Conservation (phyloP, 208 protist species). For the Acanthamoeba culbertsoni region DNA sequence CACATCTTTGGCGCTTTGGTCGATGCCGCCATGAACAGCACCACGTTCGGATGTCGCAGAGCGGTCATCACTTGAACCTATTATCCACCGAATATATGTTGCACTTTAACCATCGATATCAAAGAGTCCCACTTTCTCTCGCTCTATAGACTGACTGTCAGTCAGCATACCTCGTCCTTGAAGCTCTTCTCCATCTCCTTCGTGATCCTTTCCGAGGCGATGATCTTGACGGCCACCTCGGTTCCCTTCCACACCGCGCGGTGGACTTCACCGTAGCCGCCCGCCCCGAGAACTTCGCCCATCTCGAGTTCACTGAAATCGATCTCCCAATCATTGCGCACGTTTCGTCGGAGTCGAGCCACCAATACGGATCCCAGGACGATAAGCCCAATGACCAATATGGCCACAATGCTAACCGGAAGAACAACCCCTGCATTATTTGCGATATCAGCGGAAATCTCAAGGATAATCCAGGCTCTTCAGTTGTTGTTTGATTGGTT, state of each 20-base stretch:
- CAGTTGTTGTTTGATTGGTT: too few species aligned
- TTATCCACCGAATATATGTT: too few species aligned
- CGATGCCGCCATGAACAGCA: not conserved
- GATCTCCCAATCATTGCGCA: not conserved
- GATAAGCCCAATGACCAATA: not conserved
- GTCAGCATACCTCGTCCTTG: too few species aligned
- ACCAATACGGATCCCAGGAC: not conserved
- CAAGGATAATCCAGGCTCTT: too few species aligned
- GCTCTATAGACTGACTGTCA: too few species aligned
- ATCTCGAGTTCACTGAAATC: not conserved
- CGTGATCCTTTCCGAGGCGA: not conserved
- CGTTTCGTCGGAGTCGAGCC: not conserved
- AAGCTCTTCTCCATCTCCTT: not conserved
- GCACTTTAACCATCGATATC: too few species aligned
- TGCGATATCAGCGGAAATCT: too few species aligned
- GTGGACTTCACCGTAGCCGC: not conserved
- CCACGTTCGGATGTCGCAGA: conserved; percentile 58
- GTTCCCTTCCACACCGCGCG: not conserved
- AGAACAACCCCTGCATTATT: not conserved
- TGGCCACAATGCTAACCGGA: not conserved
- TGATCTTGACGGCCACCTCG: not conserved
- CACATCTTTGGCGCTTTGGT: not conserved
- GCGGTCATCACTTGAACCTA: conserved; percentile 68
- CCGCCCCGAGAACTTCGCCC: not conserved
- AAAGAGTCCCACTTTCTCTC: too few species aligned